Evolutionary conservation across 2,329 filamentous ascomycete genomes (phyloP), one percentile per base, ranked within the genome.

Genomic region (Xylaria polymorpha): DNA sequence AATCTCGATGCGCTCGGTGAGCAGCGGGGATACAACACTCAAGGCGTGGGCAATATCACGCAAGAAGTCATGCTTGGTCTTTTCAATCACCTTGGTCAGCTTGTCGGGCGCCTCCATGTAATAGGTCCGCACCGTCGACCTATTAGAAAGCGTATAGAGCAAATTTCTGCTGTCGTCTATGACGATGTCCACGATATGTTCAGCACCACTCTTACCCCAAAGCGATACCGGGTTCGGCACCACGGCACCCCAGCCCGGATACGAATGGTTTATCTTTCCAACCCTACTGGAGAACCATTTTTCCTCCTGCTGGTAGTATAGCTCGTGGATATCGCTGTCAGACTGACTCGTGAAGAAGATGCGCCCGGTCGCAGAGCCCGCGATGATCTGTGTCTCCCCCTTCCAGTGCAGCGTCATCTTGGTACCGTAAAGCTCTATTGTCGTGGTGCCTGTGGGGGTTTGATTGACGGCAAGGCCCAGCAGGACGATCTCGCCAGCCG

Each of bases 271-370:
- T 71, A 95, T 90, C 81, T 94, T 97, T 69, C 91, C 90, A 78
- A 93, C 97, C 73, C 92, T 89, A 80, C 90, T 94, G 62, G 92
- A 91, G 78, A 99, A 99, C 96, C 96, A 99, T 75, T 92, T 92
- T 81, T 99, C 96, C 80, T 98, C 94, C 77, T 97, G 94, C 81
- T 98, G 95, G 79, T 99, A 99, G 74, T 92, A 94, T 63, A 99
- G 87, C 81, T 99, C 96, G 79, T 96, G 93, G 57, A 99, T 89
- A 75, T 98, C 94, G 72, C 94, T 94, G 73, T 95, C 93, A 60
- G 85, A 87, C 60, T 87, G 87, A 44, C 94, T 93, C 50, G 92
- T 91, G 77, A 98, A 97, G 84, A 99, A 99, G 72, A 99, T 96
- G 70, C 96, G 92, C 9, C 97, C 97, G 25, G 89, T 92, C 22